Evolutionary conservation across 371 early-diverging fungal genomes (phyloP), one percentile per base, ranked within the genome.

Genomic region (Apophysomyces ossiformis): DNA sequence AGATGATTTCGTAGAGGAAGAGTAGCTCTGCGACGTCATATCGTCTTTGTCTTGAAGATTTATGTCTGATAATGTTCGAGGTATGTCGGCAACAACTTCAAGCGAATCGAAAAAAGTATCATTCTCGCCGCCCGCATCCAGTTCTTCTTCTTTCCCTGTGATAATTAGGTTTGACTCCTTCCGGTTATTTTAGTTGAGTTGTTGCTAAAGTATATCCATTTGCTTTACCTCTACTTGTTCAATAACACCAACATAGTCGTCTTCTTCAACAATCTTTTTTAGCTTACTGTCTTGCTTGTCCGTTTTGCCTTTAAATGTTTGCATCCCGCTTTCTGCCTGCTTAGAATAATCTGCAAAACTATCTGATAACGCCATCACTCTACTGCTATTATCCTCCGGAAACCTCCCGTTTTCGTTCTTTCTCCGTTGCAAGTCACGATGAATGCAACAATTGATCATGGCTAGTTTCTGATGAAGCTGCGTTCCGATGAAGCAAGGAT

Each of bases 371-470:
- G 54, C 21, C 21, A 26, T 26, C 5, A 26, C 9, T 21, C 21
- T 7, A n/a, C 9, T 50, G 5, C 54, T 50, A 9, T 16, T 21
- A 26, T 21, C 21, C 21, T 50, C 8, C 21, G 54, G 5, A 50
- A 7, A 50, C 21, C 5, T 9, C 7, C 54, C 54, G 54, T 18
- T 18, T n/a, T 9, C 9, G 5, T 8, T 12, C 46, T 57, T 41
- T 37, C 63, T 16, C 36, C 37, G 32, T 43, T 62, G 62, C 35
- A 78, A 63, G 26, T 83, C 78, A 37, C 92, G 84, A n/a, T 78
- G 70, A 39, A 91, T 86, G 73, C 96, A 95, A 68, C 91, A 94
- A 67, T 95, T 95, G 44, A 96, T 70, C 95, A 96, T 94, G 57
- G 90, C 86, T n/a, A 96, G 73, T 63, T 96, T 96, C 82, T 96